These are phyloP conservation scores for Pichia sp. DNA, from an alignment of 1,139 yeast species.

Conservation along the genomic window DNA sequence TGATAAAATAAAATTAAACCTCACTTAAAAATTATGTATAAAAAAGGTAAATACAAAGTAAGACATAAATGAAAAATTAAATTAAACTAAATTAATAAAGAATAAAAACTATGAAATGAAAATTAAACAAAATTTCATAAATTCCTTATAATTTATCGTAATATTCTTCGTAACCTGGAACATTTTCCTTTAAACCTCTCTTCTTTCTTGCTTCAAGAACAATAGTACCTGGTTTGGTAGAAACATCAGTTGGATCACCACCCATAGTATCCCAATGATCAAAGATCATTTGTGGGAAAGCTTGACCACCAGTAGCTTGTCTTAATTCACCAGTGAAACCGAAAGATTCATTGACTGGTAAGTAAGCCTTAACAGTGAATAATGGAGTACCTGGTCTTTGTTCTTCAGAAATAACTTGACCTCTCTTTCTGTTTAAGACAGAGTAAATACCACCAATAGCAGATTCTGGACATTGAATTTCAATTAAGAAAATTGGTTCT, in stretches of 20 bases:
- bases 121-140: background rate
- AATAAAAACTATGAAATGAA: no score
- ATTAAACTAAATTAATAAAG: background rate
- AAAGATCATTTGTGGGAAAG: slow-evolving; percentile 99
- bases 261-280: slow-evolving; percentile 93
- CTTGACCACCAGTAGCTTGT: slow-evolving; percentile 99
- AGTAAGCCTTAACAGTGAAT: slow-evolving; percentile 98
- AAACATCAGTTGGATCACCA: slow-evolving; percentile 91
- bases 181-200: slow-evolving; percentile 94
- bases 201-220: slow-evolving; percentile 90
- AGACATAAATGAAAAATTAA: slow-evolving; percentile 1
- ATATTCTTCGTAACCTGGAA: slow-evolving; percentile 99
- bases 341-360: slow-evolving; percentile 99
- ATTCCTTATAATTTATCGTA: slow-evolving; percentile 89
- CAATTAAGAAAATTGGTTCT: slow-evolving; percentile 99
- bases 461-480: slow-evolving; percentile 98
- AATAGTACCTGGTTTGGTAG: slow-evolving; percentile 92
- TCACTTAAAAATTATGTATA: slow-evolving; percentile 7
- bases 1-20: slow-evolving; percentile 3
- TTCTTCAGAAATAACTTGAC: slow-evolving; percentile 98
- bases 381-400: slow-evolving; percentile 99
- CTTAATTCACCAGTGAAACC: slow-evolving; percentile 99
- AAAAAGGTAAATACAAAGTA: slow-evolving; percentile 12
- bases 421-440: slow-evolving; percentile 99
- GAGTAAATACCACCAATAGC: slow-evolving; percentile 99